phyloP scores from a whole-genome alignment of 805 yeast genomes.

The Metschnikowia sp. region DNA sequence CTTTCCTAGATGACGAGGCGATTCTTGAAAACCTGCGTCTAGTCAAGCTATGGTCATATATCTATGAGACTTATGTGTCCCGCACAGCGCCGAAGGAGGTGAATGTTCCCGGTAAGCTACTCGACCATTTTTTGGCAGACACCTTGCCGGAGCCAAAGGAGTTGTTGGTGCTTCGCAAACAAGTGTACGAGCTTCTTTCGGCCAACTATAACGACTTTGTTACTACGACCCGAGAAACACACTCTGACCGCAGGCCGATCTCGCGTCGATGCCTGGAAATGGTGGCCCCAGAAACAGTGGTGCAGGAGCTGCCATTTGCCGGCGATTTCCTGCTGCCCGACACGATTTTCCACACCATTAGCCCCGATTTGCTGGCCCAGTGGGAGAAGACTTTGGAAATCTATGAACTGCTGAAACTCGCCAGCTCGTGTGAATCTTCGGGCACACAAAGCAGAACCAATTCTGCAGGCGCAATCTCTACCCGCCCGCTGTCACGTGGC shows the following conservation, averaged over 20 bases:
- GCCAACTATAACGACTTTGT: constrained; percentile 35
- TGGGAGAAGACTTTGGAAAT: constrained; percentile 15
- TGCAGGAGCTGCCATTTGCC: neutral
- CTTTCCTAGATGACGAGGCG: constrained; percentile 9
- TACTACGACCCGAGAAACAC: constrained; percentile 16
- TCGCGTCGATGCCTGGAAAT: constrained; percentile 21
- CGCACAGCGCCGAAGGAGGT: constrained; percentile 31
- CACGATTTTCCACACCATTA: neutral
- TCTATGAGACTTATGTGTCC: constrained; percentile 26
- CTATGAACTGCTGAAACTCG: constrained; percentile 9
- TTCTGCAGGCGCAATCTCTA: constrained; percentile 13
- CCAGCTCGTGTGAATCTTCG: constrained; percentile 8
- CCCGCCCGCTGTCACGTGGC: constrained; percentile 25
- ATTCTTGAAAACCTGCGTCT: constrained; percentile 9
- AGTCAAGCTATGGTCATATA: constrained; percentile 24
- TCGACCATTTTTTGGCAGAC: constrained; percentile 19
- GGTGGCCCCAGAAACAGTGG: constrained; percentile 19
- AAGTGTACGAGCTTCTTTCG: constrained; percentile 28
- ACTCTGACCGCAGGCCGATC: neutral
- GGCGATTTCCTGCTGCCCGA: constrained; percentile 5
- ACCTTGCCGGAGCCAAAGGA: constrained; percentile 19
- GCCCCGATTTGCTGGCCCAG: constrained; percentile 13
- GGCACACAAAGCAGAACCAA: constrained; percentile 11
- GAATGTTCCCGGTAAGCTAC: constrained; percentile 29
- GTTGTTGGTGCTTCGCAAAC: constrained; percentile 15